phyloP scores from a whole-genome alignment of 805 yeast species.

The Brettanomyces sp. region DNA sequence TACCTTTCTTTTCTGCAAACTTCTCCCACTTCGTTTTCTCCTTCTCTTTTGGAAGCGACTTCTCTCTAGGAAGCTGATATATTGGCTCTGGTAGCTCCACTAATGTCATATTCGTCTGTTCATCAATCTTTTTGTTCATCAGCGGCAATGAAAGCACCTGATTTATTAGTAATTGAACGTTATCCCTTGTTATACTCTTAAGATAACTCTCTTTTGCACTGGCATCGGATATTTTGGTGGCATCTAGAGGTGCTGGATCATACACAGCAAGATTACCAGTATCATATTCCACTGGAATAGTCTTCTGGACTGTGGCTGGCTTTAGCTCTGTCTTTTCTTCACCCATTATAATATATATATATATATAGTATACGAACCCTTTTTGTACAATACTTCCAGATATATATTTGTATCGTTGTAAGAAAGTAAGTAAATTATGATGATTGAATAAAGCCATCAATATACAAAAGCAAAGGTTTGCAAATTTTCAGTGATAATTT shows the following conservation, averaged over 20 bases:
- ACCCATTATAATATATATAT: not conserved
- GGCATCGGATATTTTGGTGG: constrained; percentile 43
- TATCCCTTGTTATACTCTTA: constrained; percentile 69
- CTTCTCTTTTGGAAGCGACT: constrained; percentile 87
- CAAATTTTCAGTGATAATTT: no score
- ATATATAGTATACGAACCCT: no score
- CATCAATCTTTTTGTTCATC: constrained; percentile 41
- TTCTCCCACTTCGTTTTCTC: constrained; percentile 94
- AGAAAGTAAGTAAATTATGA: no score
- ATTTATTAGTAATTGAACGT: constrained; percentile 82
- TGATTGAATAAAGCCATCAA: no score
- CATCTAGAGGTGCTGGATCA: constrained; percentile 80
- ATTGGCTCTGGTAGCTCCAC: constrained; percentile 78
- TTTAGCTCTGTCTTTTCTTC: constrained; percentile 22
- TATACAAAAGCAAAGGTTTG: no score
- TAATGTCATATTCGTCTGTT: constrained; percentile 70
- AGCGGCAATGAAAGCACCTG: constrained; percentile 87
- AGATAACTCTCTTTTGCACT: constrained; percentile 54
- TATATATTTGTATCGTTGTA: no score
- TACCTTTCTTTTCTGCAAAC: constrained; percentile 94
- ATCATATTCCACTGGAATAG: constrained; percentile 82
- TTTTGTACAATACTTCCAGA: no score
- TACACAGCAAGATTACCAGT: constrained; percentile 85
- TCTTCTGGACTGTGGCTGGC: constrained; percentile 84
- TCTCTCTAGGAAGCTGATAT: constrained; percentile 85